These are phyloP conservation scores for Myrica gale DNA, from an alignment of 306 rosid species.

Conservation along the genomic window DNA sequence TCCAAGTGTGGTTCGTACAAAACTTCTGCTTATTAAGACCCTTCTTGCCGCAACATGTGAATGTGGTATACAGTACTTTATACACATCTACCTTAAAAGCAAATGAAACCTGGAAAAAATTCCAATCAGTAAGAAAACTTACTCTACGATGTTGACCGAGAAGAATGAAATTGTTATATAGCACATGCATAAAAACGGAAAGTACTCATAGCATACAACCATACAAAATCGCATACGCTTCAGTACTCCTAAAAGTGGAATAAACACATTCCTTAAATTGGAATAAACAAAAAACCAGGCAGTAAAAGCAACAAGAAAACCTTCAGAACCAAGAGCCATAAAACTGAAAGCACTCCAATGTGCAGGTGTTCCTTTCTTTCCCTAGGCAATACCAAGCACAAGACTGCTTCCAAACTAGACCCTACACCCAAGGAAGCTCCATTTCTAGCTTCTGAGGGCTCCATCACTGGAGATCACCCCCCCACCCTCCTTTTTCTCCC, in stretches of 20 bases:
- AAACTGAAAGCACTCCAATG: not conserved
- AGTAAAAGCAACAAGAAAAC: not conserved
- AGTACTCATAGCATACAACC: not conserved
- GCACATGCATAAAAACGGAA: not conserved
- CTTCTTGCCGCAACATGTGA: conserved; percentile 29
- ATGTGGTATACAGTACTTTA: conserved; percentile 26
- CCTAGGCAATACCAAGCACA: not conserved
- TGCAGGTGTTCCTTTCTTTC: not conserved
- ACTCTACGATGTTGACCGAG: not conserved
- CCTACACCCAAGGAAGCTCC: not conserved
- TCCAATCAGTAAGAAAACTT: conserved; percentile 9
- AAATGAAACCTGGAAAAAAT: conserved; percentile 33
- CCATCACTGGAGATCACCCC: no score
- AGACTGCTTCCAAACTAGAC: not conserved
- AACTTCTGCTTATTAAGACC: conserved; percentile 7
- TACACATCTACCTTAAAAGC: conserved; percentile 33
- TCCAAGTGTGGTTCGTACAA: conserved; percentile 12
- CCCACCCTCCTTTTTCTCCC: no score
- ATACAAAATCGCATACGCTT: not conserved
- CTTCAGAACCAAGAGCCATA: not conserved
- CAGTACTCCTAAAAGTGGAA: not conserved
- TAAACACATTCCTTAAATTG: not conserved
- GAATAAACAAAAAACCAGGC: not conserved
- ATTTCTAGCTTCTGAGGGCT: not conserved
- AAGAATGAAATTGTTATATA: not conserved